Percentiles rank a stretch among this genome's conserved stretches.
phyloP scores from a whole-genome alignment of 2,329 filamentous ascomycete genomes.

The Hypocreales sp. region DNA sequence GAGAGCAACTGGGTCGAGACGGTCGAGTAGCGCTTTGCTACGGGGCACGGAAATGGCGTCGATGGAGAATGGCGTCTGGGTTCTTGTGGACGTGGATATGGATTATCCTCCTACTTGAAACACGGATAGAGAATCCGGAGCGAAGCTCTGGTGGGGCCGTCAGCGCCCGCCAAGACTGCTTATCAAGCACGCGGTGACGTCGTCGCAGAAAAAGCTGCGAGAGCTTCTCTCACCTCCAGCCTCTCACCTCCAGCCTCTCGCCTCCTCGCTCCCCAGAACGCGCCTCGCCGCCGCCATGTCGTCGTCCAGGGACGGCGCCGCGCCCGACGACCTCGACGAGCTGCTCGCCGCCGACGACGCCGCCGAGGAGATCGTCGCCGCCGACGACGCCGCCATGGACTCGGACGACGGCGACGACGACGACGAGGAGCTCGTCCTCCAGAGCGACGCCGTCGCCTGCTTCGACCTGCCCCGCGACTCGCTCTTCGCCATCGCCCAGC shows the following conservation, averaged over 20 bases:
- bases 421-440: conserved; percentile 62
- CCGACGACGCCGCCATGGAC: conserved; percentile 69
- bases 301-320: conserved; percentile 22
- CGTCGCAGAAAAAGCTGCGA: background rate
- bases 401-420: conserved; percentile 51
- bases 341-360: conserved; percentile 66
- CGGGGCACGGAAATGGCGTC: too few species aligned
- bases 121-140: too few species aligned
- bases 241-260: too few species aligned
- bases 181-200: conserved; percentile 4
- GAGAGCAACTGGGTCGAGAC: conserved; percentile 33
- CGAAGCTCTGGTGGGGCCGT: too few species aligned
- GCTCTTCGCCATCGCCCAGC: conserved; percentile 89
- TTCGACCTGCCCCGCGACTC: conserved; percentile 85
- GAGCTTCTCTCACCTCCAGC: too few species aligned
- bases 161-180: too few species aligned
- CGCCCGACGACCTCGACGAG: conserved; percentile 37
- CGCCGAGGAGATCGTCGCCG: conserved; percentile 53
- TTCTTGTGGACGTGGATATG: too few species aligned
- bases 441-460: conserved; percentile 88
- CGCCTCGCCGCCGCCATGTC: conserved; percentile 15
- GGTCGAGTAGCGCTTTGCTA: too few species aligned
- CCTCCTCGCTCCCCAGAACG: too few species aligned
- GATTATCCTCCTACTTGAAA: too few species aligned
- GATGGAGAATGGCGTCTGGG: too few species aligned